Base-by-base conservation (phyloP, 2,329 filamentous ascomycete genomes). In the Penicillium sp. region DNA sequence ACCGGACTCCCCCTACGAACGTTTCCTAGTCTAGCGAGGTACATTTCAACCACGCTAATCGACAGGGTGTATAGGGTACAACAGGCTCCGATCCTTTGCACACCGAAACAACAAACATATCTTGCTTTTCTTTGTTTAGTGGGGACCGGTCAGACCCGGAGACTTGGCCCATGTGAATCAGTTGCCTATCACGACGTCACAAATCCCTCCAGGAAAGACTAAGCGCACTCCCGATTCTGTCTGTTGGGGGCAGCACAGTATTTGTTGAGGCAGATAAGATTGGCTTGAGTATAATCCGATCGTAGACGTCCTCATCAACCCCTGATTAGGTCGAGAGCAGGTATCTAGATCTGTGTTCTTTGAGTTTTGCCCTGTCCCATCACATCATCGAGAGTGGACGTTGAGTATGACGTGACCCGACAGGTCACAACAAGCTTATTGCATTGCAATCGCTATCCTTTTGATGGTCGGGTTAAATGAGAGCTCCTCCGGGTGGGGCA, bases 171-270 rank as follows among this genome's bases (percentile, higher is more conserved):
- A 26, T 13, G 23, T n/a, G 43, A 45, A 43, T 35, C 23, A 47
- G 23, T 4, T 33, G 57, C 23, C 60, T 60, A 62, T 62, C 61
- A 52, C 55, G 45, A 62, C 57, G 57, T 63, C 60, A 62, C 53
- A 42, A 26, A 31, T n/a, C 13, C 35, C 27, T 42, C 11, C 7
- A 19, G 37, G 16, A 33, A 16, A 31, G 29, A 10, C 9, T 14
- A 45, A 23, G 19, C 23, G 9, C 39, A 52, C n/a, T 16, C 7
- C n/a, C 19, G 4, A 26, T 19, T 7, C 21, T 35, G 21, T 23
- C 33, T 13, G 23, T 37, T 21, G 23, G 14, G 25, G 23, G 11
- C 26, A 23, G 21, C 25, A n/a, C 33, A n/a, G n/a, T 42, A 3
- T 25, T 27, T 25, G 19, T n/a, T 49, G 31, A 13, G 31, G 14